Base-by-base conservation (phyloP, 352 stramenopile species). In the Pythium sukuiense region DNA sequence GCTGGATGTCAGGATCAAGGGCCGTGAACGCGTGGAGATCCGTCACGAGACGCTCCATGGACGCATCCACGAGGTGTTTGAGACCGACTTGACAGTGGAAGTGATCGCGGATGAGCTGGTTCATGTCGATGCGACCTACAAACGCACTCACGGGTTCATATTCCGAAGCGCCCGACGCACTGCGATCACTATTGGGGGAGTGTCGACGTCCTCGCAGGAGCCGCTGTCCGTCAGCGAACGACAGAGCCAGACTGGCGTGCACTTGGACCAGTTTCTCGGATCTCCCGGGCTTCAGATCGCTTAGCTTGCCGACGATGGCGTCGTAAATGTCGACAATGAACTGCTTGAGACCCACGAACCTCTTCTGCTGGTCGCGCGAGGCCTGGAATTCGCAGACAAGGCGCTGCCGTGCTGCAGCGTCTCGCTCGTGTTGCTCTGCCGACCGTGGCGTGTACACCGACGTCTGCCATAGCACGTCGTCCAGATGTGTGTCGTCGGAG, bases 311-410 rank as follows among this genome's bases (percentile, higher is more conserved):
- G 1, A 90, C 70, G 16, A 92, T 71, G 1, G 76, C 85, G 55
- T 88, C 83, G 69, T 92, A 92, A 2, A 88, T 79, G 55, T 89
- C 79, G 14, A 67, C 72, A 35, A 90, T 92, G 46, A 90, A 86
- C 54, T 90, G 83, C 62, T 90, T 92, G 26, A 90, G 63, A 50
- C 67, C 55, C 0, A 78, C 74, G 18, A 85, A 45, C 6, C 72
- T 56, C 65, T 86, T 89, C 20, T 71, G 71, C n/a, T 79, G 74
- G 9, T 92, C 80, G 32, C 71, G 72, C 6, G 79, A 81, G 13
- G 77, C 49, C 45, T 78, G 39, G 20, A 77, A 52, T 4, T 74
- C 65, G 12, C 49, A 50, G n/a, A 73, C 45, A 6, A 84, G 59
- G 1, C 63, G 41, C 55, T 69, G 49, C 14, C 61, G 55, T 2